phyloP scores from a whole-genome alignment of 2,329 filamentous ascomycete genomes.

The Botrytis fabae region DNA sequence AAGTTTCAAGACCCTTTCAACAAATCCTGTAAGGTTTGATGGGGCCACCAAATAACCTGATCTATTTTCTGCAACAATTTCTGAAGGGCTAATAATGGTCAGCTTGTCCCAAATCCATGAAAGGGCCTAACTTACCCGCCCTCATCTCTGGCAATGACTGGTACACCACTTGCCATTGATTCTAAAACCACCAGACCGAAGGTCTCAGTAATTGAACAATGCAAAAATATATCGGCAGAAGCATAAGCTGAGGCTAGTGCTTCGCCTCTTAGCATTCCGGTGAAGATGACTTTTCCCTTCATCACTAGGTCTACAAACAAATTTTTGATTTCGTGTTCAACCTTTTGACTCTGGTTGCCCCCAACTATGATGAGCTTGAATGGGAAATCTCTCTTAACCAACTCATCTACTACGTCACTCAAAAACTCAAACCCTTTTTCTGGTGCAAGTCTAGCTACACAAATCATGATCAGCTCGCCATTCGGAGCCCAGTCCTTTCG shows the following conservation, averaged over 20 bases:
- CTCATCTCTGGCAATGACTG: conserved; percentile 67
- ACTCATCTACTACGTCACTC: conserved; percentile 53
- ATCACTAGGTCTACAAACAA: conserved; percentile 54
- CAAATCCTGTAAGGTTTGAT: conserved; percentile 59
- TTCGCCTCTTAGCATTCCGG: conserved; percentile 62
- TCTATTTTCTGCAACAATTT: conserved; percentile 60
- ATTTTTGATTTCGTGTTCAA: conserved; percentile 61
- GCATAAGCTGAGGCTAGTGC: conserved; percentile 66
- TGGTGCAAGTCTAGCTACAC: conserved; percentile 65
- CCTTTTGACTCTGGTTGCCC: conserved; percentile 63
- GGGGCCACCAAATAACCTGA: conserved; percentile 63
- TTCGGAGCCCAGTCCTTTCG: conserved; percentile 58
- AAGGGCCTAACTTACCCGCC: conserved; percentile 45
- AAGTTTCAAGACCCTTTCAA: conserved; percentile 53
- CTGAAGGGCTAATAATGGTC: conserved; percentile 52
- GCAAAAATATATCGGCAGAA: conserved; percentile 67
- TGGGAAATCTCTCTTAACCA: conserved; percentile 55
- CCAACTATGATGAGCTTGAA: conserved; percentile 69
- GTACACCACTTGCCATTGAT: conserved; percentile 69
- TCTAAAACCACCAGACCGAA: conserved; percentile 71
- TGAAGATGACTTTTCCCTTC: conserved; percentile 61
- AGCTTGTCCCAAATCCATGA: background rate
- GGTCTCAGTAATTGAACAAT: conserved; percentile 53
- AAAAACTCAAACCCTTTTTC: conserved; percentile 73
- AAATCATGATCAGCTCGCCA: conserved; percentile 64